Evolutionary conservation across 1,284 basidiomycete genomes (phyloP).

Genomic region (Ustilago trichophora): DNA sequence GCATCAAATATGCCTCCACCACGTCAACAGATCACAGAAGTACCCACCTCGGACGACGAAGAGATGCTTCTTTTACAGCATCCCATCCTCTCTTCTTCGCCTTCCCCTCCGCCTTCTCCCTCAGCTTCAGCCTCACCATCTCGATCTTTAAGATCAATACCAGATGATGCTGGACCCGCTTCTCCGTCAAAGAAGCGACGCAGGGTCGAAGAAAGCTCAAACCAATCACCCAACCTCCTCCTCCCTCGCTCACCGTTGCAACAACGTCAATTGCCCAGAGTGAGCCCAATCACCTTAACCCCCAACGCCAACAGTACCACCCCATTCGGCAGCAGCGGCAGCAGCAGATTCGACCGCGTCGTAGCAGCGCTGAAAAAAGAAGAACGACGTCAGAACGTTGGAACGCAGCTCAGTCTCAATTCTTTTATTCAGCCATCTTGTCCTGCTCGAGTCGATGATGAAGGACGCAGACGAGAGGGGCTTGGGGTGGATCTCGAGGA

Average conservation of each 20-base stretch:
- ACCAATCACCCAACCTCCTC: too few species aligned
- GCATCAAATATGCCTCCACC: too few species aligned
- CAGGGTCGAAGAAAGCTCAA: too few species aligned
- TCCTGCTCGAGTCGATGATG: neutral
- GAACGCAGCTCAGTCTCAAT: constrained; percentile 26
- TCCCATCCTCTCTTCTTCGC: neutral
- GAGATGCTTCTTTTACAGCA: constrained; percentile 20
- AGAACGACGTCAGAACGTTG: constrained; percentile 19
- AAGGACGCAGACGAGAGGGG: neutral
- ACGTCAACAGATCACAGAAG: neutral
- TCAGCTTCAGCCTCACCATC: neutral
- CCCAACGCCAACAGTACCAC: too few species aligned
- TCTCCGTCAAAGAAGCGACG: constrained; percentile 4
- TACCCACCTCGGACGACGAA: constrained; percentile 31
- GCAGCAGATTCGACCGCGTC: constrained; percentile 14
- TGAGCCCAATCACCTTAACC: constrained; percentile 24
- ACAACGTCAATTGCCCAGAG: neutral
- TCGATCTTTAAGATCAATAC: too few species aligned
- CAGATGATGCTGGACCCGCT: too few species aligned
- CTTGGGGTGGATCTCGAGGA: constrained; percentile 19
- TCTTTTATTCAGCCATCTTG: too few species aligned
- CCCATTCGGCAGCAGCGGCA: neutral
- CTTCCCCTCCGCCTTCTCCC: constrained; percentile 2
- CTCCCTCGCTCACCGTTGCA: neutral
- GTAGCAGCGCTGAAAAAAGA: constrained; percentile 22